Percentiles rank a stretch among this genome's conserved stretches.
Conservation (phyloP, 2,329 filamentous ascomycete species). For the Alternaria angustiovoidea region DNA sequence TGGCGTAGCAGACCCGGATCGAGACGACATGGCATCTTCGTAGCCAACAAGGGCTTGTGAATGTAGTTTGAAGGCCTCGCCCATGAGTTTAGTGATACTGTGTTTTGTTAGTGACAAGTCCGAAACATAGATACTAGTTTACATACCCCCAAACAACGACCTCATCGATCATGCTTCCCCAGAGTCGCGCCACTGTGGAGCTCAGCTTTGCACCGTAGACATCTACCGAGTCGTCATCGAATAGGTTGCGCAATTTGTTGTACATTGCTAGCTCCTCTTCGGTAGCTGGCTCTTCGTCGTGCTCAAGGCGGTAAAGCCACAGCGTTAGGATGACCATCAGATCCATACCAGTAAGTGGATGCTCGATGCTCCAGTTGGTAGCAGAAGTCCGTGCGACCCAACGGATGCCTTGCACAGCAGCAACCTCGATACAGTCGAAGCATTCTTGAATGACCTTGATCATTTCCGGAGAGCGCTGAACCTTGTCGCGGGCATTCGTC, state of each 20-base stretch:
- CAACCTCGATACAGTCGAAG: conserved; percentile 97
- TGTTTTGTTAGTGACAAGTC: conserved; percentile 54
- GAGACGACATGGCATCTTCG: conserved; percentile 74
- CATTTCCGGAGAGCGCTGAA: conserved; percentile 96
- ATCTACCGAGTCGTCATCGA: conserved; percentile 89
- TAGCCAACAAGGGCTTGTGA: conserved; percentile 94
- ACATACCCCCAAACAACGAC: conserved; percentile 99
- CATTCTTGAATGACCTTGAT: conserved; percentile 98
- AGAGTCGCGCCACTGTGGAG: conserved; percentile 92
- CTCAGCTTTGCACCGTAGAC: conserved; percentile 84
- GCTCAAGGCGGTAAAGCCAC: conserved; percentile 99
- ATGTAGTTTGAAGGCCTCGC: conserved; percentile 96
- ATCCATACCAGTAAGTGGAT: conserved; percentile 94
- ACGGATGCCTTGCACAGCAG: conserved; percentile 90
- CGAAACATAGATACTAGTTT: not conserved
- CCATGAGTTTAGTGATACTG: conserved; percentile 94
- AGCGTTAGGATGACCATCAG: conserved; percentile 97
- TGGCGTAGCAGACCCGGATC: conserved; percentile 53
- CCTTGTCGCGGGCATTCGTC: conserved; percentile 91
- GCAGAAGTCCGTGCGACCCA: conserved; percentile 98
- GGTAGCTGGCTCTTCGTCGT: conserved; percentile 90
- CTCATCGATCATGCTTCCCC: conserved; percentile 98
- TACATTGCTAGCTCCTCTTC: conserved; percentile 89
- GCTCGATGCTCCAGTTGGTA: conserved; percentile 99
- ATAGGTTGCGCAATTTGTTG: conserved; percentile 87